Evolutionary conservation across 1,284 basidiomycete species (phyloP).

Genomic region (Sanghuangporus sanghuang): DNA sequence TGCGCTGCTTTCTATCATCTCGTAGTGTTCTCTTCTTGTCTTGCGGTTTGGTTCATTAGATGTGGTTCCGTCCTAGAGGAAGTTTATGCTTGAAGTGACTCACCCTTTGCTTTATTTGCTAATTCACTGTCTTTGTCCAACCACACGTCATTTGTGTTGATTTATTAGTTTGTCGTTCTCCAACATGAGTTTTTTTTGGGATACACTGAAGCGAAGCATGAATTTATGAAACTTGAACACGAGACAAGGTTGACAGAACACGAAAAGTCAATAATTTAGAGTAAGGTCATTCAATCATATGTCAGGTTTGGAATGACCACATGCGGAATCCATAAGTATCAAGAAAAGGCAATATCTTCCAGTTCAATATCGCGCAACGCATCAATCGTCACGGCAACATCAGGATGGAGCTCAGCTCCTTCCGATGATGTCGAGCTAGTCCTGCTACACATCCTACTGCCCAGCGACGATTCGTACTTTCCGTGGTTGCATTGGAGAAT

Average conservation of each 20-base stretch:
- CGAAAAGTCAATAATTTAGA: neutral
- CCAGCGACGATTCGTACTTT: neutral
- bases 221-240: neutral
- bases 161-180: neutral
- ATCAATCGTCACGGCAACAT: slow-evolving; percentile 10
- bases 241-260: neutral
- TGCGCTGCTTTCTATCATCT: neutral
- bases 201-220: neutral
- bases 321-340: neutral
- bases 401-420: slow-evolving; percentile 6
- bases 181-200: neutral
- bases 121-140: neutral
- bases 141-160: neutral
- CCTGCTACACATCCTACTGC: neutral
- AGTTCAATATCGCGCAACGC: slow-evolving; percentile 9
- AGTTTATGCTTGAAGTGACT: neutral
- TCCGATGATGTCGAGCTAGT: neutral
- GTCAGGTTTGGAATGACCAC: neutral
- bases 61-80: neutral
- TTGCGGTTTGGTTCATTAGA: neutral
- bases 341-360: slow-evolving; percentile 5
- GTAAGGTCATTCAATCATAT: neutral
- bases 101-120: neutral
- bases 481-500: slow-evolving; percentile 1
- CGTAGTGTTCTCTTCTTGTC: neutral